These are phyloP conservation scores for Termitomyces sp. DNA, from an alignment of 768 basidiomycete genomes.

Conservation along the genomic window DNA sequence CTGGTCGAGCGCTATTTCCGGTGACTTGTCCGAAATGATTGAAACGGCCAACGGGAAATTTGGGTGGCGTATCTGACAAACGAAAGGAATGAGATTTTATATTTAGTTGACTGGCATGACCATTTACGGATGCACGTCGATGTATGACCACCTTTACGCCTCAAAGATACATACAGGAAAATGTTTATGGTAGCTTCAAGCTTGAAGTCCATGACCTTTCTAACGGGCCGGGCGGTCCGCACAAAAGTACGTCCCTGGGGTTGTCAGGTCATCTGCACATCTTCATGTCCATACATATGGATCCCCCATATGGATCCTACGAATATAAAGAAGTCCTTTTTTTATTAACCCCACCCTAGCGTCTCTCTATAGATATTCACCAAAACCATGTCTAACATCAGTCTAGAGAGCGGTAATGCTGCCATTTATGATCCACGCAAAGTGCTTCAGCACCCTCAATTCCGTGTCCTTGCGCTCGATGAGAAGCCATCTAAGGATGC, in stretches of 20 bases:
- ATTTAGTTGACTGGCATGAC: not conserved
- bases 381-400: slow-evolving; percentile 20
- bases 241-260: not conserved
- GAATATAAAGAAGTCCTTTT: not conserved
- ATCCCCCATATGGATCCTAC: not conserved
- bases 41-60: not conserved
- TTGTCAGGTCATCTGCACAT: slow-evolving; percentile 3
- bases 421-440: slow-evolving; percentile 51
- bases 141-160: too few relatives aligned
- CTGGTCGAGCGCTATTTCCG: not conserved
- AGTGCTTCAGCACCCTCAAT: slow-evolving; percentile 49
- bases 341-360: not conserved
- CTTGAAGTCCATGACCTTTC: not conserved
- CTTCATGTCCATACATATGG: not conserved
- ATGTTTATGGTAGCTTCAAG: too few relatives aligned
- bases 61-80: too few relatives aligned
- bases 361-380: not conserved
- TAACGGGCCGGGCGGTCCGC: slow-evolving; percentile 5
- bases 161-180: too few relatives aligned
- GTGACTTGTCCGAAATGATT: not conserved
- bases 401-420: slow-evolving; percentile 28
- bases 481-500: slow-evolving; percentile 42
- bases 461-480: slow-evolving; percentile 43
- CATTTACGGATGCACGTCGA: too few relatives aligned
- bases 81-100: not conserved